These are phyloP conservation scores for Calonectria henricotiae DNA, from an alignment of 2,329 filamentous ascomycete species.

Conservation along the genomic window DNA sequence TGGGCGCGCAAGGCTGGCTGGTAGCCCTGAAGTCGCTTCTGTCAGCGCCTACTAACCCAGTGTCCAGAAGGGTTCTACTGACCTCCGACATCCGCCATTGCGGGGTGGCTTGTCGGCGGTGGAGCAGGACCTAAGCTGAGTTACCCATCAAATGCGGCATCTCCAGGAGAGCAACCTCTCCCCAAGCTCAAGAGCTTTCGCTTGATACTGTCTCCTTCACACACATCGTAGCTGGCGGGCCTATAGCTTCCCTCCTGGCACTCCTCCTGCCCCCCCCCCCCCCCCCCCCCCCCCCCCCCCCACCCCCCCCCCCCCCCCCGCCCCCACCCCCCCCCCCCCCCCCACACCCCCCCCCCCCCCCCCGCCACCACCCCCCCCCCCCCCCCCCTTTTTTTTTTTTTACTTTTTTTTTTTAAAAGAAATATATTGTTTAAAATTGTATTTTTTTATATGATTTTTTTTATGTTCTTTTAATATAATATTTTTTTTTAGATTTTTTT, in stretches of 20 bases:
- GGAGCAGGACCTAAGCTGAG: slow-evolving; percentile 44
- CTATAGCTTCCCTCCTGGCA: not conserved
- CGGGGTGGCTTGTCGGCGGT: slow-evolving; percentile 50
- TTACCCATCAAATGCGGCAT: slow-evolving; percentile 17
- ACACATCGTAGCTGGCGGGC: not conserved
- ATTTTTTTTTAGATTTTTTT: too few relatives aligned
- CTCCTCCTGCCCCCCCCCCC: not conserved
- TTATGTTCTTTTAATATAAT: too few relatives aligned
- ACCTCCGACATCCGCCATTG: slow-evolving; percentile 41
- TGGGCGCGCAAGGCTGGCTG: not conserved
- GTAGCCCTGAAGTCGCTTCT: slow-evolving; percentile 34
- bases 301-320: too few relatives aligned
- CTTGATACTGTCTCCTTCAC: slow-evolving; percentile 1
- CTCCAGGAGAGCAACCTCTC: slow-evolving; percentile 5
- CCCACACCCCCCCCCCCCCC: too few relatives aligned
- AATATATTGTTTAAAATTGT: too few relatives aligned
- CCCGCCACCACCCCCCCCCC: too few relatives aligned
- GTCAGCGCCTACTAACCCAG: slow-evolving; percentile 12
- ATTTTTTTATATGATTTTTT: too few relatives aligned
- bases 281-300: too few relatives aligned
- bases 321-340: too few relatives aligned
- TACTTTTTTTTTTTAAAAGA: too few relatives aligned
- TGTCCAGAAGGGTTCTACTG: slow-evolving; percentile 7
- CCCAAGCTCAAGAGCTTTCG: slow-evolving; percentile 1
- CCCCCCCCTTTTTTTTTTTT: too few relatives aligned